These are phyloP conservation scores for Syzygium oleosum DNA, from an alignment of 345 rosid genomes.

Conservation along the genomic window DNA sequence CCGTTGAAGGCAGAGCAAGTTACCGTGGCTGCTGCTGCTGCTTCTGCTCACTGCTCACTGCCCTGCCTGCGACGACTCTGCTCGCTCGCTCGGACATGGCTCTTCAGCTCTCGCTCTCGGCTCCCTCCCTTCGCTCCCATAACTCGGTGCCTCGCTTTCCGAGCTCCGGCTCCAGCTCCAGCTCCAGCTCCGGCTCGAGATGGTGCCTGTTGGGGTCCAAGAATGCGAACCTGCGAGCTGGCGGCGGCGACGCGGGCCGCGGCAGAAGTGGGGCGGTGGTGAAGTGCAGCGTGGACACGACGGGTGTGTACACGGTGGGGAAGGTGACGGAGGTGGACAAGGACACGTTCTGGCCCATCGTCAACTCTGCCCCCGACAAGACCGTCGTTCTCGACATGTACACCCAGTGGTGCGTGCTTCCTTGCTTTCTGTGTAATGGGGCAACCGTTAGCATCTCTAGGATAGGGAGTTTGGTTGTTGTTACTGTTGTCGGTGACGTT, in stretches of 20 bases:
- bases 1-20: background rate
- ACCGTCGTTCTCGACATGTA: constrained; percentile 91
- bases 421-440: background rate
- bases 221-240: background rate
- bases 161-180: background rate
- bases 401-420: constrained; percentile 62
- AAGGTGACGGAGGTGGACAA: constrained; percentile 78
- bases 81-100: constrained; percentile 13
- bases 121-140: constrained; percentile 21
- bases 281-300: constrained; percentile 64
- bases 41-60: background rate
- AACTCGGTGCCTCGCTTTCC: constrained; percentile 9
- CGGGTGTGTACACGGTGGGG: constrained; percentile 47
- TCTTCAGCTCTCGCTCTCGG: constrained; percentile 16
- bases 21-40: background rate
- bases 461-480: background rate
- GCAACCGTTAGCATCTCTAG: background rate
- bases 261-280: constrained; percentile 18
- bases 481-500: background rate
- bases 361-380: constrained; percentile 71
- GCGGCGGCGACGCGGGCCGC: constrained; percentile 4
- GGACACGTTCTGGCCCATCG: constrained; percentile 94
- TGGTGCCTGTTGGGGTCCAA: background rate
- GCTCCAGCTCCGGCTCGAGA: background rate
- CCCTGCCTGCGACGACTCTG: background rate